Percentiles rank a stretch among this genome's conserved stretches.
Evolutionary conservation across 805 yeast genomes (phyloP).

Genomic region (Yarrowia phangngaensis): DNA sequence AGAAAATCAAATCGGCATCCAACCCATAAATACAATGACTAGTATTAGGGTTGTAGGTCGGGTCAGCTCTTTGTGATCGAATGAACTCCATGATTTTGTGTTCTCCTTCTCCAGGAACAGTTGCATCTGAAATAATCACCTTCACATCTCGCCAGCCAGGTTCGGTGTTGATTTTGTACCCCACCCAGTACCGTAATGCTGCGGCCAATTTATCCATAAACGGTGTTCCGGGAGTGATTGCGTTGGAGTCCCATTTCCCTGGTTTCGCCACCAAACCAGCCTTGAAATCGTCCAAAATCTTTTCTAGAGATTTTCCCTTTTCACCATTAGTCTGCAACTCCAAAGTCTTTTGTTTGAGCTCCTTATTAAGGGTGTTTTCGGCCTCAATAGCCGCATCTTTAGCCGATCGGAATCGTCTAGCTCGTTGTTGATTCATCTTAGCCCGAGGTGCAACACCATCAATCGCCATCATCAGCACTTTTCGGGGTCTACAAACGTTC

Average conservation of each 20-base stretch:
- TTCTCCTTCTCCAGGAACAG: constrained; percentile 99
- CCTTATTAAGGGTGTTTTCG: constrained; percentile 41
- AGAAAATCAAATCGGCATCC: constrained; percentile 95
- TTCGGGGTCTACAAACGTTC: constrained; percentile 91
- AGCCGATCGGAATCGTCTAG: constrained; percentile 89
- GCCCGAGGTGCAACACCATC: constrained; percentile 99
- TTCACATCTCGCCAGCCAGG: constrained; percentile 92
- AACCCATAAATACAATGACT: constrained; percentile 95
- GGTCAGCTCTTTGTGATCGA: constrained; percentile 81
- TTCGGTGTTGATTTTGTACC: constrained; percentile 79
- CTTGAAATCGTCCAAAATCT: constrained; percentile 70
- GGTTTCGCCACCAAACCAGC: constrained; percentile 55
- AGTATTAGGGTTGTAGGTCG: constrained; percentile 86
- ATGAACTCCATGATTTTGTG: constrained; percentile 97
- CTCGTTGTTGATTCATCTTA: constrained; percentile 94
- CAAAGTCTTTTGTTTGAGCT: background rate
- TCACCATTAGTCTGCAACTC: constrained; percentile 48
- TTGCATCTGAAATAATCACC: constrained; percentile 88
- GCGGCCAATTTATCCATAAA: constrained; percentile 88
- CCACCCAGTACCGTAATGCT: constrained; percentile 85
- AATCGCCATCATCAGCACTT: constrained; percentile 88
- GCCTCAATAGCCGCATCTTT: constrained; percentile 74
- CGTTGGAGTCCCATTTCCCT: constrained; percentile 89
- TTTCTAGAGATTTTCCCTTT: constrained; percentile 65
- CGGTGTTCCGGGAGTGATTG: constrained; percentile 98